Conservation (phyloP, 2,329 filamentous ascomycete species). For the Parasarocladium wereldwijsianum region DNA sequence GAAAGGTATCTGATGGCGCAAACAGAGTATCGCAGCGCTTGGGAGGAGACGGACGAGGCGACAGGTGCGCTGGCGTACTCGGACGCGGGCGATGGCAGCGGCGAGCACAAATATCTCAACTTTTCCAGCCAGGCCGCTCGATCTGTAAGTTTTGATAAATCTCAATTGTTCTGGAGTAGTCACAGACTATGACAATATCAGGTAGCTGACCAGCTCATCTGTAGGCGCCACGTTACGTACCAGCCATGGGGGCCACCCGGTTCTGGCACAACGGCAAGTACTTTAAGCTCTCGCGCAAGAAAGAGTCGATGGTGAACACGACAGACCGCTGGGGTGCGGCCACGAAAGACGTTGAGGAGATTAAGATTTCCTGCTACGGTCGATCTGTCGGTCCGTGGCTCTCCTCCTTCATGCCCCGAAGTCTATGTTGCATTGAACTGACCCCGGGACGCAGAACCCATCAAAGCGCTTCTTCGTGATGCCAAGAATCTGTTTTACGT, state of each 20-base stretch:
- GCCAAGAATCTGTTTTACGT: conserved; percentile 36
- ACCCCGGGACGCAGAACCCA: too few species aligned
- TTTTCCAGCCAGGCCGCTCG: conserved; percentile 43
- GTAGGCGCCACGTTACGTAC: conserved; percentile 35
- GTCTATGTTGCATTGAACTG: too few species aligned
- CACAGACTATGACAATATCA: background rate
- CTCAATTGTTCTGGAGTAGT: background rate
- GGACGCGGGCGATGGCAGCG: conserved; percentile 22
- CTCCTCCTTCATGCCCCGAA: background rate
- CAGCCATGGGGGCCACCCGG: conserved; percentile 34
- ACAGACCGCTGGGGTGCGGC: conserved; percentile 16
- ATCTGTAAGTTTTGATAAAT: conserved; percentile 21
- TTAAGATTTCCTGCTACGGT: conserved; percentile 40
- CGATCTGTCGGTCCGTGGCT: conserved; percentile 19
- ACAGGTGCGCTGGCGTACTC: conserved; percentile 21
- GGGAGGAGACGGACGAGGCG: conserved; percentile 39
- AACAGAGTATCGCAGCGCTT: conserved; percentile 37
- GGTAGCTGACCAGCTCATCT: background rate
- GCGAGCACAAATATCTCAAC: conserved; percentile 33
- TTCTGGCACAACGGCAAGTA: conserved; percentile 40
- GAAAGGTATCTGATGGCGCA: conserved; percentile 40
- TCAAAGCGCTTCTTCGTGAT: conserved; percentile 39
- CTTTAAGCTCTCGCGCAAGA: conserved; percentile 31
- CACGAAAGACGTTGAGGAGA: conserved; percentile 35
- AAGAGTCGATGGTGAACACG: conserved; percentile 23